Base-by-base conservation (phyloP, 345 rosid genomes). In the Lumnitzera littorea region DNA sequence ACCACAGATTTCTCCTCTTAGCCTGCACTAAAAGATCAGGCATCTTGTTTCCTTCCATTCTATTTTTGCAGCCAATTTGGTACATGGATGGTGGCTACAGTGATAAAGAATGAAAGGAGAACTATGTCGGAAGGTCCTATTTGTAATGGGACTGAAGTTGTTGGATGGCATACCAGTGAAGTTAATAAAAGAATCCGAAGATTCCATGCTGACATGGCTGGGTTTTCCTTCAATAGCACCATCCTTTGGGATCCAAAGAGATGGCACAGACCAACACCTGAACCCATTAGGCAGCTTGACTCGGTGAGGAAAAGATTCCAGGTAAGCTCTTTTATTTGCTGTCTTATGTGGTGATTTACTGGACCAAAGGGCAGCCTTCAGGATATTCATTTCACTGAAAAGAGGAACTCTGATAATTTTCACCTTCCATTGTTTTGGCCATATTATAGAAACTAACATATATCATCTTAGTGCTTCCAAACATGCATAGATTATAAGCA, bases 221-320 rank as follows among this genome's bases (percentile, higher is more conserved):
- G 91, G 51, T 83, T 86, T 64, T 88, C 91, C 66, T 86, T 81
- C 65, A 86, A 86, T 50, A 83, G 88, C 66, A 72, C 84, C 62
- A 77, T 81, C 29, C 78, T 86, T 31, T 83, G 88, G 91, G 88
- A 79, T 77, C 80, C 77, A 16, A 79, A 81, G 63, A 65, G 67
- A 64, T 86, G 91, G 88, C 86, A 70, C 56, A 69, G 84, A 48
- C 83, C 88, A 2, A 77, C 77, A 15, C 72, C 64, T 41, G 83
- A 81, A 68, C 78, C 73, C 41, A 73, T 86, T 64, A 77, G 88
- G 70, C 84, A 75, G 67, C 54, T 75, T 29, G 86, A 77, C 69
- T 69, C 56, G 4, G 70, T 70, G 64, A 77, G 64, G 50, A 80
- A 77, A 61, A 78, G 66, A 49, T 74, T 73, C 57, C 78, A 77